Evolutionary conservation across 2,329 filamentous ascomycete genomes (phyloP), one percentile per base, ranked within the genome.

Genomic region (Penicillium sp.): DNA sequence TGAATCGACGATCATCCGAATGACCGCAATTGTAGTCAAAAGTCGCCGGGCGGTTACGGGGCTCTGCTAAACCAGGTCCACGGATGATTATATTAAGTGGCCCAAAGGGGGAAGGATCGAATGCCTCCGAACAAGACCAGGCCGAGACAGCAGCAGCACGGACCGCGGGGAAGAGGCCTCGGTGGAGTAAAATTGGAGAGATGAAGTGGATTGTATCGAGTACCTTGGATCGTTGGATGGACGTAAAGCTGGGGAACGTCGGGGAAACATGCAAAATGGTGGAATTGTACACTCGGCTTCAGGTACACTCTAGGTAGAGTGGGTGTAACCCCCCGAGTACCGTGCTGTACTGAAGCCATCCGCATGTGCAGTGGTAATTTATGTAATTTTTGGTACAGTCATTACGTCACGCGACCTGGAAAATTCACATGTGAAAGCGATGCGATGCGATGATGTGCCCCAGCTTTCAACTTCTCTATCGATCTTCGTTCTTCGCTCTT

Each of bases 381-480:
- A 37, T 37, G 59, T 63, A 64, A 55, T 32, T 56, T 59, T 58
- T 55, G 45, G 65, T 69, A 67, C 41, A 49, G 12, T 8, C 18
- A 45, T 64, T 67, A 67, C 64, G 60, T 68, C 66, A 69, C 66
- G 65, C 66, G 65, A 63, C 60, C 62, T 32, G 48, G 33, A 58
- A 58, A 63, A 64, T 68, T 67, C 59, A 61, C 66, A 69, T 69
- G 66, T 69, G 66, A 69, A 67, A 52, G 55, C 55, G 57, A 54
- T 60, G 52, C 38, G 39, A 37, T 37, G 25, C 27, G 7, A 28
- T 28, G 27, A 28, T 28, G 27, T 28, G 27, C 60, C 58, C 59
- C 60, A 58, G 56, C 56, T 60, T 57, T 49, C 47, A 42, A 9
- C 43, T n/a, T 38, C 31, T 23, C 20, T 23, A 23, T 28, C 43